Conservation (phyloP, 257 asterid species). For the Thymus quinquecostatus region DNA sequence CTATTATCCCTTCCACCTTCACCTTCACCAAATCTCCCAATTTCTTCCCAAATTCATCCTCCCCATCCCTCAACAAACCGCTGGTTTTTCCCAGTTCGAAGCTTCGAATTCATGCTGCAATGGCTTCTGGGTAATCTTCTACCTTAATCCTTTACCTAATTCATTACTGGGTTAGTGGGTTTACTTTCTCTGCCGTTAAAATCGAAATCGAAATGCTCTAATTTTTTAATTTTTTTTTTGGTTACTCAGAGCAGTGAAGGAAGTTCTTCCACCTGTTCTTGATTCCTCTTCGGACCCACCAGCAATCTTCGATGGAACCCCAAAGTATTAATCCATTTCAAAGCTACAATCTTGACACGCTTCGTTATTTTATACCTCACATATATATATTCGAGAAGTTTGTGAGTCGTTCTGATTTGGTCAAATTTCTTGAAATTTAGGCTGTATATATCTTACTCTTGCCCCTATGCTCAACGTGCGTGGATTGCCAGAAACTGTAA, state of each 20-base stretch:
- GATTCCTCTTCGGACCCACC: conserved; percentile 87
- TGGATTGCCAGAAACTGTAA: conserved; percentile 83
- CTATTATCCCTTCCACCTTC: conserved; percentile 18
- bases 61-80: conserved; percentile 31
- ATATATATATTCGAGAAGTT: background rate
- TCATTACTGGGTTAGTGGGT: background rate
- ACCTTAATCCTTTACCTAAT: background rate
- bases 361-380: background rate
- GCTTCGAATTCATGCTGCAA: conserved; percentile 34
- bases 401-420: background rate
- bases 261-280: conserved; percentile 73
- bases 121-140: conserved; percentile 50
- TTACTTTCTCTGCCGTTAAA: conserved; percentile 1
- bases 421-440: conserved; percentile 44
- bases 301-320: conserved; percentile 77
- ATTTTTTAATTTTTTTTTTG: background rate
- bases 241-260: conserved; percentile 46
- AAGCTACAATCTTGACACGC: too few species aligned
- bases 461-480: conserved; percentile 89
- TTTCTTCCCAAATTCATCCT: conserved; percentile 15
- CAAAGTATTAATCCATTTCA: conserved; percentile 53
- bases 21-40: background rate
- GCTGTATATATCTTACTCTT: conserved; percentile 77
- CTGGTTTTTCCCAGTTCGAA: conserved; percentile 25
- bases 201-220: background rate